phyloP scores from a whole-genome alignment of 768 basidiomycete genomes.

The Boletus fagicola region DNA sequence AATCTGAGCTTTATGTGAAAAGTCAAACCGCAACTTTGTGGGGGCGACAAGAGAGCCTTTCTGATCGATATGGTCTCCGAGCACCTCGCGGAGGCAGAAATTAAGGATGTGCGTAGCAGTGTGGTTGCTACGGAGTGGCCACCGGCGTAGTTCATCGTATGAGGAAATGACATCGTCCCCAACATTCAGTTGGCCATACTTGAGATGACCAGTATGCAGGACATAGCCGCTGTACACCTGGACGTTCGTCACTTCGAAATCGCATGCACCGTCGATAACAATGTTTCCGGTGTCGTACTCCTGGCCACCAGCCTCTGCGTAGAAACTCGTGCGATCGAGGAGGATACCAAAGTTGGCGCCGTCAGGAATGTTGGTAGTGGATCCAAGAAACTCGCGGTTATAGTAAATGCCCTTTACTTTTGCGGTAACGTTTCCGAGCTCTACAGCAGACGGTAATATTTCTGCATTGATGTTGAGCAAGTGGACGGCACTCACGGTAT shows the following conservation, averaged over 20 bases:
- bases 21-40: conserved; percentile 95
- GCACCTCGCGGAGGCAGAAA: conserved; percentile 84
- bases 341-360: conserved; percentile 76
- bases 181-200: conserved; percentile 80
- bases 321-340: conserved; percentile 92
- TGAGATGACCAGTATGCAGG: conserved; percentile 84
- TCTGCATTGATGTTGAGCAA: neutral
- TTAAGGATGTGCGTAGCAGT: conserved; percentile 99
- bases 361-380: conserved; percentile 66
- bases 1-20: conserved; percentile 92
- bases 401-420: conserved; percentile 83
- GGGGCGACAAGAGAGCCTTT: conserved; percentile 97
- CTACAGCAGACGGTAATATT: conserved; percentile 39
- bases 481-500: conserved; percentile 60
- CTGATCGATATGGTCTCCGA: conserved; percentile 98
- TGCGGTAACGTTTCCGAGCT: conserved; percentile 72
- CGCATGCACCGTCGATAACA: conserved; percentile 84
- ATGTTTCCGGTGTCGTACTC: conserved; percentile 96
- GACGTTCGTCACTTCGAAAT: conserved; percentile 92
- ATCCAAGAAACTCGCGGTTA: conserved; percentile 67
- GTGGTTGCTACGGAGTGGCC: conserved; percentile 97
- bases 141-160: conserved; percentile 94
- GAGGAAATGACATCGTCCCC: conserved; percentile 83
- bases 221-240: conserved; percentile 96
- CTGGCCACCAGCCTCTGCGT: conserved; percentile 96